Evolutionary conservation across 805 yeast genomes (phyloP).

Genomic region (Metschnikowia baotianmanensis): DNA sequence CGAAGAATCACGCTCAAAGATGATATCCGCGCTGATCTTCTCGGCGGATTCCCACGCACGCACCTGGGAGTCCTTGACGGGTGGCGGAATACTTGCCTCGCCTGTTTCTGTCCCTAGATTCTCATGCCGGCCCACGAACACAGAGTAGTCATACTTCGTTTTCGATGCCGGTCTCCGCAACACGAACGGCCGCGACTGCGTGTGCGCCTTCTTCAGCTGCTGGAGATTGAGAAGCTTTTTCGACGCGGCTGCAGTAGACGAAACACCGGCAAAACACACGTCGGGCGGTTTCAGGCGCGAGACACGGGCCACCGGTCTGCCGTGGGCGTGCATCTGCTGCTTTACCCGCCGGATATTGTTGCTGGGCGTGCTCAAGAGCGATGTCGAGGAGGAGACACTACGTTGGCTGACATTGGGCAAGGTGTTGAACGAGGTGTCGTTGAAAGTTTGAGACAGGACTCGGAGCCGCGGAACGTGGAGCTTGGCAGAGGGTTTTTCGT

Average conservation of each 20-base stretch:
- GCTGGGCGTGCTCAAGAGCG: conserved; percentile 42
- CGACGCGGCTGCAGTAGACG: conserved; percentile 24
- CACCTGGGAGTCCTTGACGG: conserved; percentile 40
- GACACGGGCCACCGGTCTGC: conserved; percentile 5
- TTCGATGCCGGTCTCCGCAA: conserved; percentile 32
- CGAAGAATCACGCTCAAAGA: conserved; percentile 26
- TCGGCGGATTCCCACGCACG: conserved; percentile 47
- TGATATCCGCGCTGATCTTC: conserved; percentile 33
- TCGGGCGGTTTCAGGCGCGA: conserved; percentile 8
- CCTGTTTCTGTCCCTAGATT: conserved; percentile 1
- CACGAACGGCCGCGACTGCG: conserved; percentile 23
- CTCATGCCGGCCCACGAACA: conserved; percentile 20
- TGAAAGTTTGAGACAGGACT: conserved; percentile 10
- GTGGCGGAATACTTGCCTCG: conserved; percentile 25
- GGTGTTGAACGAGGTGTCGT: conserved; percentile 12
- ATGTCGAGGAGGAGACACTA: conserved; percentile 37
- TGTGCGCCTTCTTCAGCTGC: conserved; percentile 31
- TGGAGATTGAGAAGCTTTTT: conserved; percentile 39
- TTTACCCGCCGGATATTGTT: conserved; percentile 37
- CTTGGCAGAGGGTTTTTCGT: conserved; percentile 11
- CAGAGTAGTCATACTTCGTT: conserved; percentile 37
- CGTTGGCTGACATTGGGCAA: conserved; percentile 25
- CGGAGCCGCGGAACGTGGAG: conserved; percentile 17
- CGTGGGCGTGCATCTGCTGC: conserved; percentile 21
- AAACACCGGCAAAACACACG: conserved; percentile 6